These are phyloP conservation scores for Colletotrichum orbiculare DNA, from an alignment of 2,329 filamentous ascomycete species.

Conservation along the genomic window DNA sequence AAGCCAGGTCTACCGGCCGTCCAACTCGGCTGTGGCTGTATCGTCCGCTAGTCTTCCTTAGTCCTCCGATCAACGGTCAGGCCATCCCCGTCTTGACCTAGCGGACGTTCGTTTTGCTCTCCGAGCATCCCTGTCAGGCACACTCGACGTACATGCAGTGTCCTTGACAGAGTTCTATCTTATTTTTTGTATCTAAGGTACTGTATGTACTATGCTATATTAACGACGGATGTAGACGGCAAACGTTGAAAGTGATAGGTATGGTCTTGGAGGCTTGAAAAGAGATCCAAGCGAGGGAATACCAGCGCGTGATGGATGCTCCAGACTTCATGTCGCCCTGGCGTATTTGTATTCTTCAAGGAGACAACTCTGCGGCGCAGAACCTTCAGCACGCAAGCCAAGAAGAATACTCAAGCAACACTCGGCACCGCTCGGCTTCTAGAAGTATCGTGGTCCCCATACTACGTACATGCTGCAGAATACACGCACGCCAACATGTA, in stretches of 20 bases:
- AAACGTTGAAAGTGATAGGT: background rate
- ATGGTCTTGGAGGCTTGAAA: constrained; percentile 1
- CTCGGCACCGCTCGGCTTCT: constrained; percentile 7
- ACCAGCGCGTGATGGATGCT: background rate
- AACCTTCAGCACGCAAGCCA: background rate
- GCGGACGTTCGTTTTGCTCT: constrained; percentile 3
- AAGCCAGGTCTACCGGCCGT: constrained; percentile 9
- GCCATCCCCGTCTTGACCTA: constrained; percentile 7
- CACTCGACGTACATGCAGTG: background rate
- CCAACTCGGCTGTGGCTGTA: constrained; percentile 26
- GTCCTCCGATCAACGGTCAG: constrained; percentile 9
- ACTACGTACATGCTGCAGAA: too few relatives aligned
- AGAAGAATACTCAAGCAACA: background rate
- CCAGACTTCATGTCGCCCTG: background rate
- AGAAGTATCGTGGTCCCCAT: background rate
- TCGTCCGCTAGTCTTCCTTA: constrained; percentile 11
- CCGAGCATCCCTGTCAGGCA: constrained; percentile 4
- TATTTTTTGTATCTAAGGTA: background rate
- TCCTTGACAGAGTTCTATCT: background rate
- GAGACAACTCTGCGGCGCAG: constrained; percentile 5
- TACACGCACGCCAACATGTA: too few relatives aligned
- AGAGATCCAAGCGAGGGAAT: constrained; percentile 7
- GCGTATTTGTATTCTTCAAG: background rate
- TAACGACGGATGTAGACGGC: background rate
- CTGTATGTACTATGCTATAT: background rate